Evolutionary conservation across 305 asterid species (phyloP), one percentile per base, ranked within the genome.

Genomic region (Fraxinus sp.): DNA sequence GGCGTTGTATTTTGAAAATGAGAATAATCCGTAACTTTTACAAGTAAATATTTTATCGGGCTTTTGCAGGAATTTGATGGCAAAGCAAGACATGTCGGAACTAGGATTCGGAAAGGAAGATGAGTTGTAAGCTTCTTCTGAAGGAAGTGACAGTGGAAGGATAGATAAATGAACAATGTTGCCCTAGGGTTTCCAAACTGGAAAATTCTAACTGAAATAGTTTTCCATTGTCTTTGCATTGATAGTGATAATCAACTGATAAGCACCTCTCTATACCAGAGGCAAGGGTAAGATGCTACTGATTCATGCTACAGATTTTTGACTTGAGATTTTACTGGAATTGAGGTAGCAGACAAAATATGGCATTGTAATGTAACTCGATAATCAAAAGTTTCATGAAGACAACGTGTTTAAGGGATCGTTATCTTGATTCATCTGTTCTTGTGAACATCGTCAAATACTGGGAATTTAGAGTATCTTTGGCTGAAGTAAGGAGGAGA

Each of bases 381-480:
- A 52, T 14, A 52, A 52, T 4, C 22, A 52, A 52, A 13, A 52
- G 62, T 52, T 52, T 52, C 1, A 52, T 52, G 64, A 52, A 52
- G 22, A 16, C 64, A 41, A 41, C 14, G 49, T 41, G 52, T 41
- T 41, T 41, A 41, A 41, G 49, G 9, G 49, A 41, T 8, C 49
- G 13, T 10, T 41, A 46, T 46, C 57, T 0, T 46, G 57, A 46
- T 46, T 14, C 57, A 46, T 46, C 4, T 11, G 6, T 46, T 46
- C n/a, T 49, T 1, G 84, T 89, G 94, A n/a, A 79, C 28, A 55
- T 94, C 94, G 30, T 93, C 98, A 35, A 94, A 89, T 46, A 93
- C 95, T n/a, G 98, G 99, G 64, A 96, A 90, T 87, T 96, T 96
- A 4, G 98, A 98, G 85, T 96, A 93, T 84, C 98, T 87, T 85